A percentile compares a stretch with the other conserved stretches of the same genome.
Evolutionary conservation across 805 yeast genomes (phyloP).

Genomic region (Maudiozyma turicensis): DNA sequence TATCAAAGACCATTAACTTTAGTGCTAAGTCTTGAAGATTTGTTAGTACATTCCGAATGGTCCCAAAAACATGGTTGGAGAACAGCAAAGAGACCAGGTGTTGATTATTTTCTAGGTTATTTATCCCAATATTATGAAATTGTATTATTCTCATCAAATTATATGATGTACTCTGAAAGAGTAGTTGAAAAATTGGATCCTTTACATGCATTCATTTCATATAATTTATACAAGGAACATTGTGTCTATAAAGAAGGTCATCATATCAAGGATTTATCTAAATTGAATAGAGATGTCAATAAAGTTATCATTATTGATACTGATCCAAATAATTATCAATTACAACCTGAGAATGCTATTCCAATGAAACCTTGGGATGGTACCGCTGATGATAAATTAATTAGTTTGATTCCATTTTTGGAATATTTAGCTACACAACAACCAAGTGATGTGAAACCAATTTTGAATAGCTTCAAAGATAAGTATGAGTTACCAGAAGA

Average conservation of each 20-base stretch:
- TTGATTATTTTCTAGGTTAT: slow-evolving; percentile 92
- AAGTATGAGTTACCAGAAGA: slow-evolving; percentile 64
- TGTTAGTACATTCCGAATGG: slow-evolving; percentile 89
- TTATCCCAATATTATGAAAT: slow-evolving; percentile 92
- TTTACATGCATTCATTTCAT: slow-evolving; percentile 76
- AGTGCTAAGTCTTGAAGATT: slow-evolving; percentile 81
- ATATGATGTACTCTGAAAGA: slow-evolving; percentile 76
- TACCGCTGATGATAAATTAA: slow-evolving; percentile 64
- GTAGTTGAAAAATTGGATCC: slow-evolving; percentile 89
- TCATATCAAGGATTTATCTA: slow-evolving; percentile 78
- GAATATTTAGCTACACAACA: slow-evolving; percentile 88
- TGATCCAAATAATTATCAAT: slow-evolving; percentile 55
- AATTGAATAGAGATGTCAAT: slow-evolving; percentile 81
- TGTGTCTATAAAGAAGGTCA: slow-evolving; percentile 79
- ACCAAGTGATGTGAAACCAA: slow-evolving; percentile 82
- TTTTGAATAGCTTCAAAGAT: slow-evolving; percentile 62
- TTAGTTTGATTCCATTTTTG: slow-evolving; percentile 79
- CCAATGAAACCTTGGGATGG: slow-evolving; percentile 84
- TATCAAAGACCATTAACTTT: slow-evolving; percentile 88
- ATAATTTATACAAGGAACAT: slow-evolving; percentile 83
- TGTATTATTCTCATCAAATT: slow-evolving; percentile 79
- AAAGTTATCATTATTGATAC: slow-evolving; percentile 77
- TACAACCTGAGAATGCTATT: slow-evolving; percentile 94
- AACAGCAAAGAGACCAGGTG: slow-evolving; percentile 97
- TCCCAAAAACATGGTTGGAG: slow-evolving; percentile 90